phyloP scores from a whole-genome alignment of 768 basidiomycete species.

The Trametes coccinea region DNA sequence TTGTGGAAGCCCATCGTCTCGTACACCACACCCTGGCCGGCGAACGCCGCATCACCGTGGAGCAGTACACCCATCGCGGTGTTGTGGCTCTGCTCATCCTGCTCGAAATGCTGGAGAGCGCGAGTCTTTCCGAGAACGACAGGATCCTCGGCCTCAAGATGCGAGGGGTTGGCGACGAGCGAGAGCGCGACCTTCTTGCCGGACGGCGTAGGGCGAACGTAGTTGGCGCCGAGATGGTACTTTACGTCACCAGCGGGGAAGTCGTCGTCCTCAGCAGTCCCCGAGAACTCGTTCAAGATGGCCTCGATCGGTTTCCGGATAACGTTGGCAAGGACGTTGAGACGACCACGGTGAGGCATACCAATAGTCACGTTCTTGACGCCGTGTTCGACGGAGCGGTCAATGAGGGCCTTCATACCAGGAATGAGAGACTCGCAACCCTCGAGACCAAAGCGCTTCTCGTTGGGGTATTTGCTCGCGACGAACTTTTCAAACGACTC shows the following conservation, averaged over 20 bases:
- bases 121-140: conserved; percentile 99
- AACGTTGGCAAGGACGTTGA: conserved; percentile 97
- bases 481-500: conserved; percentile 99
- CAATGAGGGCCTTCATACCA: conserved; percentile 99
- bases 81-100: conserved; percentile 75
- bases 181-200: conserved; percentile 98
- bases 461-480: conserved; percentile 97
- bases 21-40: conserved; percentile 97
- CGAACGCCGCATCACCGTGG: conserved; percentile 98
- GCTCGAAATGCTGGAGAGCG: conserved; percentile 92
- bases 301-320: conserved; percentile 98
- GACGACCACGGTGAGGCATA: conserved; percentile 98
- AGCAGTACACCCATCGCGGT: conserved; percentile 94
- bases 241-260: conserved; percentile 97
- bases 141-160: conserved; percentile 95
- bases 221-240: conserved; percentile 98
- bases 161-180: conserved; percentile 97
- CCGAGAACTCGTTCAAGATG: conserved; percentile 95
- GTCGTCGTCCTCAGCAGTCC: conserved; percentile 63
- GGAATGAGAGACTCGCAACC: conserved; percentile 97
- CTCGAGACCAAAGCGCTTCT: conserved; percentile 98
- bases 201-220: conserved; percentile 94
- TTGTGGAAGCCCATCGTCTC: conserved; percentile 99
- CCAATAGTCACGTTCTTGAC: conserved; percentile 96
- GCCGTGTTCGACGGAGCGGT: conserved; percentile 95